These are phyloP conservation scores for Vitis rupestris DNA, from an alignment of 164 flowering plant species.

Conservation along the genomic window DNA sequence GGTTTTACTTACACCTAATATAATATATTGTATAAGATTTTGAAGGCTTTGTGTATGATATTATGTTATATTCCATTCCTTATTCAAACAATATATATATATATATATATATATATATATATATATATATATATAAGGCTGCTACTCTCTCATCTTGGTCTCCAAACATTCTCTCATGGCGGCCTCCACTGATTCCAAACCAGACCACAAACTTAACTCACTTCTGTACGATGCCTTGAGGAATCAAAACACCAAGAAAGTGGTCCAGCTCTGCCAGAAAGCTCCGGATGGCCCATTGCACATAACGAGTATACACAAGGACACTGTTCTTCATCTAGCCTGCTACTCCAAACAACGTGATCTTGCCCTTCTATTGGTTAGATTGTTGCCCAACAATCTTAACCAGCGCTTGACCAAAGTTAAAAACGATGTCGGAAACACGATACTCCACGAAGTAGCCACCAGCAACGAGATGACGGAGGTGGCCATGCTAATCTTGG, in stretches of 20 bases:
- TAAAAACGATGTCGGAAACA: neutral
- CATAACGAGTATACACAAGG: neutral
- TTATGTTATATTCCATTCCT: no score
- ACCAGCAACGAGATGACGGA: no score
- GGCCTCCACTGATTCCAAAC: no score
- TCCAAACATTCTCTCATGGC: no score
- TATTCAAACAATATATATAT: no score
- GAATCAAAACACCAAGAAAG: neutral
- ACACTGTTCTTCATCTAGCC: constrained; percentile 14
- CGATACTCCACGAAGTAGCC: neutral
- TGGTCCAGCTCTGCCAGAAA: neutral
- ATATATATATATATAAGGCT: no score
- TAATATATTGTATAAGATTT: no score
- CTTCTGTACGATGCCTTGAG: neutral
- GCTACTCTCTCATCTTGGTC: no score
- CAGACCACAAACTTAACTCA: neutral
- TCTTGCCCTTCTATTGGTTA: neutral
- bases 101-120: no score
- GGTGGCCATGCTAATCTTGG: no score
- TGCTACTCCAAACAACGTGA: neutral
- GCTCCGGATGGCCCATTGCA: neutral
- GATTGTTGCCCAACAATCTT: neutral
- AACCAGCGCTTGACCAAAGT: neutral
- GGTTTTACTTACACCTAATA: no score
- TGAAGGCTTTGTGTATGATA: no score